Evolutionary conservation across 805 yeast genomes (phyloP), one percentile per base, ranked within the genome.

Genomic region (Scheffersomyces stipitis): DNA sequence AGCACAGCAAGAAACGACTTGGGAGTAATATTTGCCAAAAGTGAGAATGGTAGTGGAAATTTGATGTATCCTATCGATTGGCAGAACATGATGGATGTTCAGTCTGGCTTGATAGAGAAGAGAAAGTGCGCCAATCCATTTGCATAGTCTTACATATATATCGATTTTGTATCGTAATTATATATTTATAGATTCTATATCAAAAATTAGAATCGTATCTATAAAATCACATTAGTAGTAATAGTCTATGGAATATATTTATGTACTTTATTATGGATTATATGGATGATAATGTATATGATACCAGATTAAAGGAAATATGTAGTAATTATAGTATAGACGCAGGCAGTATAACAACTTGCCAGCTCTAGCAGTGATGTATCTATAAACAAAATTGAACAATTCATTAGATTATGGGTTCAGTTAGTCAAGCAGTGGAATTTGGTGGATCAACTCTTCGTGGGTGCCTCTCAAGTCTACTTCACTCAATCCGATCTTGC

Each of bases 101-200:
- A 62, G 17, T 79, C 90, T 2, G 96, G 96, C 1, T 75, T 73
- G 7, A 61, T 78, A 9, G 97, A 89, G 51, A 69, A 70, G 48
- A 74, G 99, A 41, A 93, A 93, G 60, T 87, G 96, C 64, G 99
- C 99, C 3, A 89, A 87, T 57, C 96, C 96, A 9, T 85, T 80
- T 49, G 28, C 15, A 16, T 30, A 31, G 30, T 7, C 24, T 20
- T n/a, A n/a, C n/a, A n/a, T n/a, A n/a, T n/a, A n/a, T n/a, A n/a
- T n/a, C n/a, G n/a, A n/a, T n/a, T n/a, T n/a, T n/a, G n/a, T n/a
- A n/a, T n/a, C n/a, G n/a, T n/a, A n/a, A n/a, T n/a, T n/a, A n/a
- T n/a, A n/a, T n/a, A n/a, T n/a, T n/a, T 22, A 22, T 12, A 22
- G 12, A 12, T 12, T 22, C 8, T 8, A 22, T 22, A 22, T 22